Conservation (phyloP, 1,284 basidiomycete genomes). For the Agaricales sp. region DNA sequence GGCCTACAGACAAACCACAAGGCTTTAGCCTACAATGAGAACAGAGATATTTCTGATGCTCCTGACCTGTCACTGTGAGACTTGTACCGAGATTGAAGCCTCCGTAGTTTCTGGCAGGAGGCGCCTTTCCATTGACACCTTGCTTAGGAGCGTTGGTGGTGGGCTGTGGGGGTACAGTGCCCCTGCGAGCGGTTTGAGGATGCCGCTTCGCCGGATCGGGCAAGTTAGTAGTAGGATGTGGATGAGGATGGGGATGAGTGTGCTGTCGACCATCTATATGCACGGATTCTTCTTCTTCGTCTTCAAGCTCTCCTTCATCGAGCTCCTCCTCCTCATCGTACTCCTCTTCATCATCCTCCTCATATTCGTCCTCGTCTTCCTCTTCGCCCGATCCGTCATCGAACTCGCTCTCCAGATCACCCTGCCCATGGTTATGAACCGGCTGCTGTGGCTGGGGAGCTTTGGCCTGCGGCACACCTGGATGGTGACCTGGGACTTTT, state of each 20-base stretch:
- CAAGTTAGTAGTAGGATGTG: neutral
- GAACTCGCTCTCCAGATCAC: slow-evolving; percentile 21
- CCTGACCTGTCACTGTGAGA: slow-evolving; percentile 77
- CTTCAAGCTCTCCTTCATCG: slow-evolving; percentile 56
- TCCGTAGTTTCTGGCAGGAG: slow-evolving; percentile 39
- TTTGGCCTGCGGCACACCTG: too few relatives aligned
- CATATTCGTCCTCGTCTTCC: slow-evolving; percentile 46
- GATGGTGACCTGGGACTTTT: too few relatives aligned
- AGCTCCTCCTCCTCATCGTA: slow-evolving; percentile 59
- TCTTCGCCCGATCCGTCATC: slow-evolving; percentile 63
- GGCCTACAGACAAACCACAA: slow-evolving; percentile 26
- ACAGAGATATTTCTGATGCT: slow-evolving; percentile 11
- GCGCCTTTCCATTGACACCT: slow-evolving; percentile 11
- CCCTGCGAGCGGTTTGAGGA: slow-evolving; percentile 3
- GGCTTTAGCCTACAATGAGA: slow-evolving; percentile 4
- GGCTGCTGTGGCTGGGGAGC: too few relatives aligned
- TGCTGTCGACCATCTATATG: slow-evolving; percentile 20
- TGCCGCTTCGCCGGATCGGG: neutral
- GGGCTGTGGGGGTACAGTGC: slow-evolving; percentile 10
- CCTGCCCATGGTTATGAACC: too few relatives aligned
- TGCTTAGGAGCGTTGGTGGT: slow-evolving; percentile 7
- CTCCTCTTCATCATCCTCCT: slow-evolving; percentile 49
- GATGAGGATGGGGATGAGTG: neutral
- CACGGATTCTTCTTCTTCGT: slow-evolving; percentile 44
- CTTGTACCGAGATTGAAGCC: slow-evolving; percentile 73